Percentiles rank a stretch among this genome's conserved stretches.
These are phyloP conservation scores for Ceratocystiopsis sp. DNA, from an alignment of 2,329 filamentous ascomycete genomes.

Conservation along the genomic window DNA sequence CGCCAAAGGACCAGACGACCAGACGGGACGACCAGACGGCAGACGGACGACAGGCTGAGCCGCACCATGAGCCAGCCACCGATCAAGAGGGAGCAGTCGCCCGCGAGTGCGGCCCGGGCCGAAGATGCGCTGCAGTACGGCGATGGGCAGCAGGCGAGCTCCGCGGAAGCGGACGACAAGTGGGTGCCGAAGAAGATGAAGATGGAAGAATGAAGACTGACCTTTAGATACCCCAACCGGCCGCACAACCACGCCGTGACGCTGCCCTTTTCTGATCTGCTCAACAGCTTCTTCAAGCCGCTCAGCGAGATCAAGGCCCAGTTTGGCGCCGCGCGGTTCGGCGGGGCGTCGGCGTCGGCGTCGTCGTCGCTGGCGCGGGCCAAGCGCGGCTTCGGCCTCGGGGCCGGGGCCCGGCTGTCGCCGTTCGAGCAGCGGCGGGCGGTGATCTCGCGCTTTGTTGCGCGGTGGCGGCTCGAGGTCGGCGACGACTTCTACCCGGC, in stretches of 20 bases:
- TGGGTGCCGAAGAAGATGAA: slow-evolving; percentile 6
- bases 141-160: slow-evolving; percentile 18
- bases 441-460: slow-evolving; percentile 76
- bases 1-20: too few species aligned
- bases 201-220: too few species aligned
- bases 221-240: slow-evolving; percentile 59
- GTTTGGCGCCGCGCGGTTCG: slow-evolving; percentile 31
- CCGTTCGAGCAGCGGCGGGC: slow-evolving; percentile 63
- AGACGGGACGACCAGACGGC: too few species aligned
- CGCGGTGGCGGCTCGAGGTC: slow-evolving; percentile 71
- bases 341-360: too few species aligned
- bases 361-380: slow-evolving; percentile 30
- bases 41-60: too few species aligned
- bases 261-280: slow-evolving; percentile 66
- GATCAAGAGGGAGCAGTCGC: not conserved
- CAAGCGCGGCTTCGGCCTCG: slow-evolving; percentile 38
- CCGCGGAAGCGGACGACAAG: slow-evolving; percentile 23
- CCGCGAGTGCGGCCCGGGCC: slow-evolving; percentile 21
- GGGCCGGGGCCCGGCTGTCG: slow-evolving; percentile 35
- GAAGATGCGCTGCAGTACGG: slow-evolving; percentile 38
- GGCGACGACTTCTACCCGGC: slow-evolving; percentile 89
- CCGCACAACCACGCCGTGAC: slow-evolving; percentile 69
- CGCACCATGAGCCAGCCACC: slow-evolving; percentile 2
- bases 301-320: slow-evolving; percentile 64
- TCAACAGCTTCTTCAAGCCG: slow-evolving; percentile 65